Conservation (phyloP, 2,329 filamentous ascomycete genomes). For the Coniochaeta sp. region DNA sequence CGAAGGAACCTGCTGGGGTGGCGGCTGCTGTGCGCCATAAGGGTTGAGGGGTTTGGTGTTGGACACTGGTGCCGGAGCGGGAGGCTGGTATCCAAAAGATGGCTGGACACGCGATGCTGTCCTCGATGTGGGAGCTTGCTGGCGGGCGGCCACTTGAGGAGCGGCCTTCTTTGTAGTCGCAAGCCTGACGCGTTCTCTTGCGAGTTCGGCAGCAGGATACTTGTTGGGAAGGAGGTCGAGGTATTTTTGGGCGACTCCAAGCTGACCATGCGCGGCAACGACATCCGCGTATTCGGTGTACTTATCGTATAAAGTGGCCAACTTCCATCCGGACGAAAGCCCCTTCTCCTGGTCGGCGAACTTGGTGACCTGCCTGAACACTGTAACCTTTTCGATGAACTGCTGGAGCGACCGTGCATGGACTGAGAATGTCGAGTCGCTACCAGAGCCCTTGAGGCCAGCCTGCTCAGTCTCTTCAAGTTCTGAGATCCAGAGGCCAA, state of each 20-base stretch:
- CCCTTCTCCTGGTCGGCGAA: constrained; percentile 74
- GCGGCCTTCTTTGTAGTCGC: constrained; percentile 57
- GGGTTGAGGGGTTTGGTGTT: constrained; percentile 20
- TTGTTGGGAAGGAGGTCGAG: constrained; percentile 75
- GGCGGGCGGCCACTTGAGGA: constrained; percentile 28
- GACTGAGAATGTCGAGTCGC: constrained; percentile 74
- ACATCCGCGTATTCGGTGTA: constrained; percentile 97
- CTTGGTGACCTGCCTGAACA: constrained; percentile 90
- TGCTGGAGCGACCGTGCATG: constrained; percentile 83
- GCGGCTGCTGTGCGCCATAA: constrained; percentile 21
- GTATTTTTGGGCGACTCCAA: constrained; percentile 84
- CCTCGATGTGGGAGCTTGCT: constrained; percentile 18
- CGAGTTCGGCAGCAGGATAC: constrained; percentile 82
- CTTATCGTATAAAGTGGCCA: constrained; percentile 81
- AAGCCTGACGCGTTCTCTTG: constrained; percentile 75
- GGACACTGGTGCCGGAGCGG: constrained; percentile 26
- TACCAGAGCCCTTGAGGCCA: constrained; percentile 59
- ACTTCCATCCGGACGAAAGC: constrained; percentile 77
- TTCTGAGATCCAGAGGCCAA: constrained; percentile 87
- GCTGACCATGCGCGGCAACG: constrained; percentile 79
- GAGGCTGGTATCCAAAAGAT: constrained; percentile 39
- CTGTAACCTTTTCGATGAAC: constrained; percentile 92
- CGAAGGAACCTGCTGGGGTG: constrained; percentile 13
- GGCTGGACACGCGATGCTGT: not conserved
- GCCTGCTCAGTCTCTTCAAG: constrained; percentile 77